Evolutionary conservation across 176 grass and related monocot species (phyloP).

Genomic region (Coix lacrymajobi): DNA sequence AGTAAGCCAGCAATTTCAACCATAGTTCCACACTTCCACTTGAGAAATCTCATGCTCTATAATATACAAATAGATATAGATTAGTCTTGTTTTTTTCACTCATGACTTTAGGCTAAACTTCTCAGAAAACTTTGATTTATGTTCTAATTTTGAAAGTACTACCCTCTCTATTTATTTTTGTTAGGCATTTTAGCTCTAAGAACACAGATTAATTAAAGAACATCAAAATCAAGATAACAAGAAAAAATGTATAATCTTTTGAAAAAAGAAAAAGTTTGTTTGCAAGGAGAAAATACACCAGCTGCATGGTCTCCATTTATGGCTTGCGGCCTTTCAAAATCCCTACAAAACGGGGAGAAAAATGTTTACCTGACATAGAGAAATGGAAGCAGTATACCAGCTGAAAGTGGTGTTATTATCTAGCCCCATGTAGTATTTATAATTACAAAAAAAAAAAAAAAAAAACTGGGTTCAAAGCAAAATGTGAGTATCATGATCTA

Average conservation of each 20-base stretch:
- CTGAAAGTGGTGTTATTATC: neutral
- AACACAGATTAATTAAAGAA: neutral
- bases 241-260: no score
- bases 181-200: neutral
- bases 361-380: neutral
- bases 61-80: no score
- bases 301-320: neutral
- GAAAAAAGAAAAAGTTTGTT: no score
- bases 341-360: neutral
- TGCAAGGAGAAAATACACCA: neutral
- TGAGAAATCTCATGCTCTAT: no score
- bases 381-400: neutral
- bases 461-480: neutral
- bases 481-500: neutral
- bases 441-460: neutral
- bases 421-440: neutral
- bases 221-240: neutral
- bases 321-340: neutral
- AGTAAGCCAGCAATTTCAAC: no score
- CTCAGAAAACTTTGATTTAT: neutral
- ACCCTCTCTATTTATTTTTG: neutral
- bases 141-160: neutral
- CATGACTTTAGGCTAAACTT: neutral
- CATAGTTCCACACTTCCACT: no score
- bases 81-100: no score